A percentile compares a stretch with the other conserved stretches of the same genome.
phyloP scores from a whole-genome alignment of 1,139 yeast genomes.

The Saccharomyces uvarum region DNA sequence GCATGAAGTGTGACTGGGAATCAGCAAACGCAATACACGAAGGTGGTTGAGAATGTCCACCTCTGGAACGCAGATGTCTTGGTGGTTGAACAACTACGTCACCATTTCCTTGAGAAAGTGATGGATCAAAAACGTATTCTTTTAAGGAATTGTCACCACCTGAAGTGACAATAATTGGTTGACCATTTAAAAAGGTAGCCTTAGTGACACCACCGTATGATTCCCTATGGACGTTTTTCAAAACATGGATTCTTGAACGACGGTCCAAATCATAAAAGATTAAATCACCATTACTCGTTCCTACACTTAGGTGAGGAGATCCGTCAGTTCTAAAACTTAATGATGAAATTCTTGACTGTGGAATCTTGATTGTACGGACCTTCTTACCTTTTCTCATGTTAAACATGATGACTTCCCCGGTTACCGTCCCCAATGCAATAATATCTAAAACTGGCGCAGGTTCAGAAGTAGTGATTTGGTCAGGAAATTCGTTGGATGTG shows the following conservation, averaged over 20 bases:
- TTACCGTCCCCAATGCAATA: constrained; percentile 66
- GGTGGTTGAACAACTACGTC: constrained; percentile 71
- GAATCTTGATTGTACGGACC: constrained; percentile 53
- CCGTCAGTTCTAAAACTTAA: constrained; percentile 92
- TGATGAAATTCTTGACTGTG: constrained; percentile 53
- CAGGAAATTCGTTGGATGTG: constrained; percentile 48
- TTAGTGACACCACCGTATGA: constrained; percentile 73
- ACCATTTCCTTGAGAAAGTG: constrained; percentile 58
- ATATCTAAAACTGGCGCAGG: constrained; percentile 82
- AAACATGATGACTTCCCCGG: constrained; percentile 60
- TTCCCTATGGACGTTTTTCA: constrained; percentile 68
- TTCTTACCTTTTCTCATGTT: constrained; percentile 61
- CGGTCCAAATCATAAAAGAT: constrained; percentile 76
- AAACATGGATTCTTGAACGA: constrained; percentile 63
- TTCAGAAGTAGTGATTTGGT: constrained; percentile 55
- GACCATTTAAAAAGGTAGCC: constrained; percentile 77
- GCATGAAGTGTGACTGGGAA: constrained; percentile 69
- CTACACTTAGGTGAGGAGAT: constrained; percentile 72
- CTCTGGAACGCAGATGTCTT: constrained; percentile 83
- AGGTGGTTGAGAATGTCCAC: constrained; percentile 95
- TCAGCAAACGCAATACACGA: constrained; percentile 70
- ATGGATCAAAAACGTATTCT: constrained; percentile 90
- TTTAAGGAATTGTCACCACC: constrained; percentile 89
- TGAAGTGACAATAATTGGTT: constrained; percentile 81
- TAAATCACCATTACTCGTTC: constrained; percentile 72